A percentile compares a stretch with the other conserved stretches of the same genome.
phyloP scores from a whole-genome alignment of 805 yeast species.

The Huiozyma naganishii region DNA sequence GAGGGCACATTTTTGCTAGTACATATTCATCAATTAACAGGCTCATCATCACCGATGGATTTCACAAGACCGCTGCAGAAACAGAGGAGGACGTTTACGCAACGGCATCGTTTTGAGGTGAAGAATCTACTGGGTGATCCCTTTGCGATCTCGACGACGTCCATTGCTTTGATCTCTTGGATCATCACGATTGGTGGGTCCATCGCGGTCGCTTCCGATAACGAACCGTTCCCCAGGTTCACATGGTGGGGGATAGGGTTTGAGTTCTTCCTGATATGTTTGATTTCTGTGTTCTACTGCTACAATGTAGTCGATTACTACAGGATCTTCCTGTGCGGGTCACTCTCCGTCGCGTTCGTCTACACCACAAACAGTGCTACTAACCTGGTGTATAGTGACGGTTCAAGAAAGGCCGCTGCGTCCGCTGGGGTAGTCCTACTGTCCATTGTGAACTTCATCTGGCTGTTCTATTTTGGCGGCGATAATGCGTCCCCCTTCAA shows the following conservation, averaged over 20 bases:
- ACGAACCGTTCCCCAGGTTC: constrained; percentile 56
- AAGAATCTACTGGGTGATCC: constrained; percentile 69
- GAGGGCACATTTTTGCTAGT: too few species aligned
- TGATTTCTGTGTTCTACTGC: constrained; percentile 43
- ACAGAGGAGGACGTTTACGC: too few species aligned
- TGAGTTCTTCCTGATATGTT: constrained; percentile 50
- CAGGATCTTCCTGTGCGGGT: constrained; percentile 35
- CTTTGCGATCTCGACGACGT: constrained; percentile 72
- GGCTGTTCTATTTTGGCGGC: constrained; percentile 86
- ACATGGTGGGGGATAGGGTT: constrained; percentile 96
- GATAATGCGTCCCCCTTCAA: constrained; percentile 83
- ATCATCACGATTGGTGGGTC: constrained; percentile 82
- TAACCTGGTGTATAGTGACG: constrained; percentile 57
- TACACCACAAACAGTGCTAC: constrained; percentile 81
- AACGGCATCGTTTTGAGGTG: constrained; percentile 18
- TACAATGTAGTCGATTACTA: constrained; percentile 59
- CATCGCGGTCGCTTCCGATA: constrained; percentile 38
- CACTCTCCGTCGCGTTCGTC: constrained; percentile 57
- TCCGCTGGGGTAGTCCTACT: constrained; percentile 85
- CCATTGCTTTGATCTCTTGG: constrained; percentile 74
- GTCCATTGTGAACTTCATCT: constrained; percentile 69
- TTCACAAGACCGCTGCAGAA: too few species aligned
- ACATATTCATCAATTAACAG: too few species aligned
- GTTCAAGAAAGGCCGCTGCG: constrained; percentile 67
- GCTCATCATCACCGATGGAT: too few species aligned